A percentile compares a stretch with the other conserved stretches of the same genome.
These are phyloP conservation scores for Emmonsiellopsis sp. DNA, from an alignment of 2,329 filamentous ascomycete genomes.

Conservation along the genomic window DNA sequence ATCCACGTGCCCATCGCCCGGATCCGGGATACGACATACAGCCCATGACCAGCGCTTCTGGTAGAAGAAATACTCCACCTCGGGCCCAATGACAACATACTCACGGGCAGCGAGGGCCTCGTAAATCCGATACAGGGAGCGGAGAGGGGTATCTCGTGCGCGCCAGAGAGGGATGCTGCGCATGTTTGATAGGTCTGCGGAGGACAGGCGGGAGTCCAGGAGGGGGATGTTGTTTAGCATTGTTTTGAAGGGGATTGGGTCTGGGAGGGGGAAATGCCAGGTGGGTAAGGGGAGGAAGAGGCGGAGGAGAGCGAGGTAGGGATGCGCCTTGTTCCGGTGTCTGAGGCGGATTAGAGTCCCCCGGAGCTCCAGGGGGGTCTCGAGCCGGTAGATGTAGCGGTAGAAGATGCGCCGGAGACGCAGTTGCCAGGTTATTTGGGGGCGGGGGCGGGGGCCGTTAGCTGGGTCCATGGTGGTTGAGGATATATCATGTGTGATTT, in stretches of 20 bases:
- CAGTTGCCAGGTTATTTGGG: neutral
- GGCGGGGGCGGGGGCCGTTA: neutral
- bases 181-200: conserved; percentile 2
- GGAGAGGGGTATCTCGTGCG: conserved; percentile 16
- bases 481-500: too few species aligned
- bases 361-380: conserved; percentile 10
- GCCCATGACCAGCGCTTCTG: conserved; percentile 13
- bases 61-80: conserved; percentile 21
- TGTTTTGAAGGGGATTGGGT: conserved; percentile 3
- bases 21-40: conserved; percentile 17
- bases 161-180: conserved; percentile 14
- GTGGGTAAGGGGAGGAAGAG: conserved; percentile 15
- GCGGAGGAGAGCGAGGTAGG: conserved; percentile 13
- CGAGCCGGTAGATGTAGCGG: conserved; percentile 3
- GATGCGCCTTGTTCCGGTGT: conserved; percentile 8
- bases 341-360: conserved; percentile 11
- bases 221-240: conserved; percentile 6
- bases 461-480: neutral
- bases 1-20: conserved; percentile 12
- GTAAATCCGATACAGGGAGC: conserved; percentile 19
- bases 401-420: conserved; percentile 7
- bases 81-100: conserved; percentile 11
- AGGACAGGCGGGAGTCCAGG: neutral
- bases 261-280: conserved; percentile 17
- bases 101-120: conserved; percentile 15